Evolutionary conservation across 2,329 filamentous ascomycete genomes (phyloP), one percentile per base, ranked within the genome.

Genomic region (Metarhizium rileyi): DNA sequence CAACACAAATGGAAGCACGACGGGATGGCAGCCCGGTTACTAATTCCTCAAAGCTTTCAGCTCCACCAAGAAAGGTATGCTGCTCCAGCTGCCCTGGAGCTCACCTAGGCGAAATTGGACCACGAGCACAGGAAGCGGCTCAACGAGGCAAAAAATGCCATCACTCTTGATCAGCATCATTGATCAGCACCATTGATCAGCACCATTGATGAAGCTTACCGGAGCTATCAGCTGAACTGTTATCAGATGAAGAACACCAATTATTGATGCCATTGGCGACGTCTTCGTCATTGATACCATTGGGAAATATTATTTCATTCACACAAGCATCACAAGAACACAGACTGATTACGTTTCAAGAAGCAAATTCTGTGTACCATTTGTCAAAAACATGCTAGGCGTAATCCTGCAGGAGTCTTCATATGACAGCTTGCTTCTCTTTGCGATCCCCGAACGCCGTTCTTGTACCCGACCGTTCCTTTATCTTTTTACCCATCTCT

Each of bases 401-500:
- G 53, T 46, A 51, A 57, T 42, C 51, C 47, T 56, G 58, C 57
- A 44, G 35, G 56, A 56, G 52, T 56, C 54, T 59, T 57, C 47
- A 50, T 30, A 50, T 58, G 57, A 58, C 62, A 61, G 58, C 48
- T 57, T 54, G 53, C 57, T 56, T 50, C 55, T 57, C 54, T 46
- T 55, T 53, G 54, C 59, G 51, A 57, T 60, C 59, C 56, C 54
- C 50, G 52, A 59, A 65, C 54, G 46, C 59, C 59, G 50, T 54
- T 53, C 56, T 55, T 56, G 41, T 60, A 57, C 65, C 64, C 50
- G 57, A 65, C 63, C 56, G 56, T 56, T 59, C 53, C 51, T 55
- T 67, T 66, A 59, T 54, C 62, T 56, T 53, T 55, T 55, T 53
- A 53, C 56, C 58, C 62, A 62, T 65, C 59, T 60, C 58, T 60